A percentile compares a stretch with the other conserved stretches of the same genome.
These are phyloP conservation scores for Vicia faba DNA, from an alignment of 306 rosid species.

Conservation along the genomic window DNA sequence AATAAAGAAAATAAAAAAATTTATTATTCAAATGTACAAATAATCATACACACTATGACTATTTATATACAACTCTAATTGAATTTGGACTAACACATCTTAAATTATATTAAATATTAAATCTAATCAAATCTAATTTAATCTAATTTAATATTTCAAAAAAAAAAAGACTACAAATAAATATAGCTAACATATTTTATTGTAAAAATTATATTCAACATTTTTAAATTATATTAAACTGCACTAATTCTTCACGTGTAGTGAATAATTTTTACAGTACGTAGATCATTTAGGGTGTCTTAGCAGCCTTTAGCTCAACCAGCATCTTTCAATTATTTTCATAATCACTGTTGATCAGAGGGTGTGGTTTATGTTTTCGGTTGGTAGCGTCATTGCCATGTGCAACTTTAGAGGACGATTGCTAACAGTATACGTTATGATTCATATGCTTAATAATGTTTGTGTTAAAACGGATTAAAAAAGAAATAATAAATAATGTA, in stretches of 20 bases:
- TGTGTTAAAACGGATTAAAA: slow-evolving; percentile 7
- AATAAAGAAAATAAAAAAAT: too few relatives aligned
- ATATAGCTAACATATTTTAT: too few relatives aligned
- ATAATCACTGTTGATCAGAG: not conserved
- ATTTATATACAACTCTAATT: too few relatives aligned
- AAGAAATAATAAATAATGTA: not conserved
- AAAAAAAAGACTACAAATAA: too few relatives aligned
- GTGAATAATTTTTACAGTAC: not conserved
- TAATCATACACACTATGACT: too few relatives aligned
- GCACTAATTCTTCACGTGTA: not conserved
- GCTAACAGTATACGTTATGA: not conserved
- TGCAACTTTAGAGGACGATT: slow-evolving; percentile 22
- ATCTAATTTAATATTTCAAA: too few relatives aligned
- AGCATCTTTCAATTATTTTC: not conserved
- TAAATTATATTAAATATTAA: too few relatives aligned
- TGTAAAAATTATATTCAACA: too few relatives aligned
- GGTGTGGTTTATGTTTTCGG: not conserved
- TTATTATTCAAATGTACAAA: too few relatives aligned
- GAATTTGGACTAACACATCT: too few relatives aligned
- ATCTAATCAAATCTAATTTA: too few relatives aligned
- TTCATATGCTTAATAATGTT: not conserved
- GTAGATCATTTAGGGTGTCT: not conserved
- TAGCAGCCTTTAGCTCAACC: not conserved
- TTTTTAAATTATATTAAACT: not conserved
- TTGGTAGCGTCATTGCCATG: slow-evolving; percentile 32